Base-by-base conservation (phyloP, 2,329 filamentous ascomycete genomes). In the Aspergillus niger region DNA sequence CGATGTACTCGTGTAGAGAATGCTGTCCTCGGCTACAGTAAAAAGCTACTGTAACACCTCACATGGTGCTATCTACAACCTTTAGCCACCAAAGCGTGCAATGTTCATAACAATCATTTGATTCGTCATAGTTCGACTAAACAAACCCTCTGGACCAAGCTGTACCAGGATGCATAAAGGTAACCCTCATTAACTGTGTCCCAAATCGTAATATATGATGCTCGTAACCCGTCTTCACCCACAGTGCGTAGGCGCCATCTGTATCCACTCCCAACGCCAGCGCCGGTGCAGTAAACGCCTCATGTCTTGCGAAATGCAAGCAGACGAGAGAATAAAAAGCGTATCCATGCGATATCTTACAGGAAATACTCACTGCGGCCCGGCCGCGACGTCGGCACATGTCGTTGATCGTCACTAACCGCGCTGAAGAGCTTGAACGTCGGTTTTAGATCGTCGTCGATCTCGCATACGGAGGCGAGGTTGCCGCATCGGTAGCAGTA, bases 401-500 rank as follows among this genome's bases (percentile, higher is more conserved):
- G 78, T 62, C 79, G 74, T 70, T 79, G 75, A 56, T 81, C 79
- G 63, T 80, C 79, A 54, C 76, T 74, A 48, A 81, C 79, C 4
- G 79, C 79, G 59, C 77, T 77, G 69, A 81, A 81, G 28, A 81
- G 69, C 65, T 81, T 95, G 81, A 99, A 99, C 70, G 91, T 91
- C 32, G 94, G 92, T 62, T 92, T 88, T 55, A 97, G 83, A 70
- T 95, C 90, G 70, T 90, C 89, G 67, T 90, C 88, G 28, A 97
- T 88, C 55, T 92, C 92, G 89, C 97, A 97, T 74, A 97, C 96
- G 5, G 85, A 88, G 20, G 88, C 88, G 63, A 90, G 91, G 79
- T 99, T 99, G 73, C 95, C 95, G 74, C 94, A 99, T 77, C 94
- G 87, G 83, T 99, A 98, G 82, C 94, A 98, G 83, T 98, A 98